A percentile compares a stretch with the other conserved stretches of the same genome.
Evolutionary conservation across 1,139 yeast species (phyloP).

Genomic region (Nakaseomyces glabratus): DNA sequence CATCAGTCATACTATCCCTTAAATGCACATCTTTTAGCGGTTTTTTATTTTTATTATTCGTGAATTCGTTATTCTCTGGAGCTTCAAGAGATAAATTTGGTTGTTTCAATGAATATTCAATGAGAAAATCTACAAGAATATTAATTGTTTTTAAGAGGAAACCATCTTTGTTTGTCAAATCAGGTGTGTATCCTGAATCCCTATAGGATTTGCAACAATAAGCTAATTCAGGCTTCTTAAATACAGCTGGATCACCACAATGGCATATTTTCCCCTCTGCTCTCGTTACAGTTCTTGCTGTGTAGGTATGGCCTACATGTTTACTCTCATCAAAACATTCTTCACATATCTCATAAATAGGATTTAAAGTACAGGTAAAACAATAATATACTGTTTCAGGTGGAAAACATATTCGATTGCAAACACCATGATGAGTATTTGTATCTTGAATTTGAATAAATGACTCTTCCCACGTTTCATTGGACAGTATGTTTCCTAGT

Average conservation of each 20-base stretch:
- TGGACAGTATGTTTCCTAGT: conserved; percentile 1
- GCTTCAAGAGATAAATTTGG: background rate
- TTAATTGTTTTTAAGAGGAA: conserved; percentile 1
- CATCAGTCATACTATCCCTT: background rate
- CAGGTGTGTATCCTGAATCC: background rate
- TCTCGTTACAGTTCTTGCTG: conserved; percentile 61
- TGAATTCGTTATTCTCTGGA: conserved; percentile 2
- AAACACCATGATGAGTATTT: conserved; percentile 16
- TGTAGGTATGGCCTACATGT: conserved; percentile 71
- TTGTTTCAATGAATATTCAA: conserved; percentile 4
- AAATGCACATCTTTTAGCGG: background rate
- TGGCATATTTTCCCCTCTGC: conserved; percentile 94
- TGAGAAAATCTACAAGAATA: background rate
- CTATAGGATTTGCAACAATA: conserved; percentile 38
- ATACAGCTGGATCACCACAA: conserved; percentile 82
- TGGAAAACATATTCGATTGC: conserved; percentile 24
- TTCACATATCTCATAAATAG: conserved; percentile 47
- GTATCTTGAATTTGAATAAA: background rate
- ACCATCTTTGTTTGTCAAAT: conserved; percentile 2
- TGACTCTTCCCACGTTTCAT: background rate
- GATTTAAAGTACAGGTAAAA: conserved; percentile 28
- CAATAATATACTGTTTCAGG: conserved; percentile 29
- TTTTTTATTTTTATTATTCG: background rate
- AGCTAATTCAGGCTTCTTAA: conserved; percentile 18
- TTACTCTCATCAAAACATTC: conserved; percentile 62